Evolutionary conservation across 768 basidiomycete genomes (phyloP).

Genomic region (Antrodiella citrinella): DNA sequence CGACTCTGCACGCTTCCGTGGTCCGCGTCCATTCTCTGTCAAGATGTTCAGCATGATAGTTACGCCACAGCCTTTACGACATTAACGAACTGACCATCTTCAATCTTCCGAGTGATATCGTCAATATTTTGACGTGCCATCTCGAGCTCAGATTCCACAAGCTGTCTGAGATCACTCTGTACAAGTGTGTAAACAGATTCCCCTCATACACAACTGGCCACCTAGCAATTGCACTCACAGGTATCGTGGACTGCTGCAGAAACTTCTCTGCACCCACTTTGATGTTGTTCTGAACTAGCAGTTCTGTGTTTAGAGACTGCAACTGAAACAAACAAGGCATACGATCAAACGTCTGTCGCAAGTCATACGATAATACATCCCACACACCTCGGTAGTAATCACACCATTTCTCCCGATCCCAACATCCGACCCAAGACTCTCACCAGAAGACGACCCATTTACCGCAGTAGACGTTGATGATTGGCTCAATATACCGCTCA

Average conservation of each 20-base stretch:
- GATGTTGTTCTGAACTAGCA: constrained; percentile 73
- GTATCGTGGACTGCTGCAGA: constrained; percentile 56
- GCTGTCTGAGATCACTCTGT: constrained; percentile 56
- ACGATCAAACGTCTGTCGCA: constrained; percentile 1
- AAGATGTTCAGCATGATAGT: too few relatives aligned
- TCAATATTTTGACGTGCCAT: constrained; percentile 70
- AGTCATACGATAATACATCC: not conserved
- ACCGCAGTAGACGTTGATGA: not conserved
- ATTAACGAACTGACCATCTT: constrained; percentile 12
- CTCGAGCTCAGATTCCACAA: constrained; percentile 73
- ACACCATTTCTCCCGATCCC: not conserved
- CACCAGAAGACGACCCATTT: not conserved
- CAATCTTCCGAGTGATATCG: constrained; percentile 49
- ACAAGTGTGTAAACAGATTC: not conserved
- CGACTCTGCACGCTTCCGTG: constrained; percentile 10
- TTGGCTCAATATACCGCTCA: not conserved
- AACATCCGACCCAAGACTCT: not conserved
- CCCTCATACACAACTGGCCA: too few relatives aligned
- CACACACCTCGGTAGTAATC: not conserved
- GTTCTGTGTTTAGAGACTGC: constrained; percentile 54
- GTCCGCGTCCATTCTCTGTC: constrained; percentile 13
- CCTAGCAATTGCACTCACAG: constrained; percentile 28
- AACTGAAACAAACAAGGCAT: constrained; percentile 30
- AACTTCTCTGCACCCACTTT: constrained; percentile 91
- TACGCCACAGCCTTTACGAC: too few relatives aligned